These are phyloP conservation scores for Singerocomus inundabilis DNA, from an alignment of 1,284 basidiomycete species.

Conservation along the genomic window DNA sequence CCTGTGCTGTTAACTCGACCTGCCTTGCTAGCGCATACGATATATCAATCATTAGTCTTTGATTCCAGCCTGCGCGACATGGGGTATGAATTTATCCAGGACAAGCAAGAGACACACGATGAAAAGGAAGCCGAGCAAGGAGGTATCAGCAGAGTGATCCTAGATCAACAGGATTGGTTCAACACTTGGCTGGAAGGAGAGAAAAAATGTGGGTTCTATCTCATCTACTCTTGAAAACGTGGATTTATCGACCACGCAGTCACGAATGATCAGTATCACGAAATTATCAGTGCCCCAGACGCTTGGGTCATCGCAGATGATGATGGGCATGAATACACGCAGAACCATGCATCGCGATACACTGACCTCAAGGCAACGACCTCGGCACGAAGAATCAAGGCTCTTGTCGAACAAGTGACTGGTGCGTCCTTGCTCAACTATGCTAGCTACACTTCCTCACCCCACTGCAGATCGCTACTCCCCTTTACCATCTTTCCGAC, in stretches of 20 bases:
- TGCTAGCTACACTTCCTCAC: constrained; percentile 1
- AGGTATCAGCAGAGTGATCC: constrained; percentile 78
- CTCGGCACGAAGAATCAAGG: constrained; percentile 77
- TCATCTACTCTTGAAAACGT: neutral
- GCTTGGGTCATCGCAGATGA: constrained; percentile 89
- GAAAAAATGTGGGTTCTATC: constrained; percentile 67
- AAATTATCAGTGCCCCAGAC: constrained; percentile 76
- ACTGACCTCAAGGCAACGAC: constrained; percentile 63
- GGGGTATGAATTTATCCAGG: constrained; percentile 56
- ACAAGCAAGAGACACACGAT: constrained; percentile 43
- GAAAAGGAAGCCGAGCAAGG: constrained; percentile 52
- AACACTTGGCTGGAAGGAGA: constrained; percentile 87
- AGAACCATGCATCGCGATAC: constrained; percentile 21
- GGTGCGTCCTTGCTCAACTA: constrained; percentile 44
- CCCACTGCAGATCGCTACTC: constrained; percentile 75
- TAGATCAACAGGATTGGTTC: constrained; percentile 88
- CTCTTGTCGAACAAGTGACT: constrained; percentile 86
- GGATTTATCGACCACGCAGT: constrained; percentile 43
- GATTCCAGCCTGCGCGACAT: constrained; percentile 80
- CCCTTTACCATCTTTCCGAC: constrained; percentile 74
- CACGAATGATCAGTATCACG: constrained; percentile 76
- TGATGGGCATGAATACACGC: constrained; percentile 50
- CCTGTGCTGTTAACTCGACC: constrained; percentile 77
- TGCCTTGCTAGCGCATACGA: constrained; percentile 89
- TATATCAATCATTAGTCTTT: constrained; percentile 89